A percentile compares a stretch with the other conserved stretches of the same genome.
Evolutionary conservation across 148 eudicot genomes (phyloP).

Genomic region (Chenopodium quinoa): DNA sequence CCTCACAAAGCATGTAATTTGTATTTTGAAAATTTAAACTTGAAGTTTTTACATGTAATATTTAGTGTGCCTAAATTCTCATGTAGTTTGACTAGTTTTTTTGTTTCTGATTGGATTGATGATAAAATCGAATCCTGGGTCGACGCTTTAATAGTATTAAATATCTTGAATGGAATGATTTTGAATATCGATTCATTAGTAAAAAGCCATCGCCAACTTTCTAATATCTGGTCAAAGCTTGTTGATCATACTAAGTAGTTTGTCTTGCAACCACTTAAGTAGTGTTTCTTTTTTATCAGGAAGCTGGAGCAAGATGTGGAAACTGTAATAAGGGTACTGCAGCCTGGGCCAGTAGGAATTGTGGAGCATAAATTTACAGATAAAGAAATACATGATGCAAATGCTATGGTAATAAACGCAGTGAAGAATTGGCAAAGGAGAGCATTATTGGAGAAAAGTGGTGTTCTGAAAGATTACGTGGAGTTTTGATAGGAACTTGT

Average conservation of each 20-base stretch:
- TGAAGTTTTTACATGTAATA: neutral
- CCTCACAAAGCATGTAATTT: neutral
- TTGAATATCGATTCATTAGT: too few species aligned
- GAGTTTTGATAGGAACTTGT: slow-evolving; percentile 28
- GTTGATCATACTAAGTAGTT: neutral
- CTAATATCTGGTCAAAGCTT: neutral
- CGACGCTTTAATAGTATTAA: too few species aligned
- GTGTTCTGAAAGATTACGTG: slow-evolving; percentile 57
- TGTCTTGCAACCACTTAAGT: slow-evolving; percentile 2
- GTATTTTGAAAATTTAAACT: neutral
- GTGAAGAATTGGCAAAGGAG: slow-evolving; percentile 74
- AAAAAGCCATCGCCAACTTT: neutral
- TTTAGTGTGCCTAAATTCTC: neutral
- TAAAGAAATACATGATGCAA: slow-evolving; percentile 70
- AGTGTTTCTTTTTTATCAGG: slow-evolving; percentile 37
- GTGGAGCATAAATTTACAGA: slow-evolving; percentile 82
- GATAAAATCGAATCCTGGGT: too few species aligned
- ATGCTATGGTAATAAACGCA: slow-evolving; percentile 57
- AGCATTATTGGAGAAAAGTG: slow-evolving; percentile 49
- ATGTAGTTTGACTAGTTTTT: neutral
- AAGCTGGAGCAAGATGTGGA: slow-evolving; percentile 89
- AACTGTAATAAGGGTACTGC: slow-evolving; percentile 78
- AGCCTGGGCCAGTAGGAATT: slow-evolving; percentile 93
- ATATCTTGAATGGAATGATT: too few species aligned
- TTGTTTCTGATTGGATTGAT: too few species aligned